Percentiles rank a stretch among this genome's conserved stretches.
Conservation (phyloP, 768 basidiomycete species). For the Lentinula edodes region DNA sequence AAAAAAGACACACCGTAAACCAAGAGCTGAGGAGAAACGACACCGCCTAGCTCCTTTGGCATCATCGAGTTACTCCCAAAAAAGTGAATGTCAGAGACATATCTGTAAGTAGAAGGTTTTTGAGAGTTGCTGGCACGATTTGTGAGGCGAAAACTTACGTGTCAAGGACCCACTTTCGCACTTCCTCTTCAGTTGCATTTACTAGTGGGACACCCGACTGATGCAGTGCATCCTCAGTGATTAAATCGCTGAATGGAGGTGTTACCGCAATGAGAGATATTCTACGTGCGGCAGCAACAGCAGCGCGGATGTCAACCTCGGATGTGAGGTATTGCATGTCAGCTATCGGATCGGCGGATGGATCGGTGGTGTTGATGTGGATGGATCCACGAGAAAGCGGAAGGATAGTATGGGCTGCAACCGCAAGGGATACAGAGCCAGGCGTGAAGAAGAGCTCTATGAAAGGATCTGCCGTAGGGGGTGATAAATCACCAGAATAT, state of each 20-base stretch:
- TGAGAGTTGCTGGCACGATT: too few species aligned
- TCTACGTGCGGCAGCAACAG: slow-evolving; percentile 8
- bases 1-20: slow-evolving; percentile 7
- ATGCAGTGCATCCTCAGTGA: slow-evolving; percentile 1
- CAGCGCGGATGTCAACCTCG: slow-evolving; percentile 9
- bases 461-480: slow-evolving; percentile 5
- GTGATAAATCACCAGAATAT: neutral
- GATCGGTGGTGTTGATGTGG: slow-evolving; percentile 11
- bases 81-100: slow-evolving; percentile 11
- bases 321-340: slow-evolving; percentile 9
- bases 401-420: slow-evolving; percentile 8
- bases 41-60: slow-evolving; percentile 11
- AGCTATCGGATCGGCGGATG: slow-evolving; percentile 5
- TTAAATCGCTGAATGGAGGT: slow-evolving; percentile 11
- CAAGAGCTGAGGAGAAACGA: slow-evolving; percentile 10
- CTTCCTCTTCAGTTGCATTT: slow-evolving; percentile 10
- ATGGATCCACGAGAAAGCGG: slow-evolving; percentile 12
- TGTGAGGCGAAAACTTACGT: neutral
- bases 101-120: neutral
- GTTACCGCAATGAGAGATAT: slow-evolving; percentile 9
- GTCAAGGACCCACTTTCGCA: slow-evolving; percentile 8
- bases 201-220: slow-evolving; percentile 6
- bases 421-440: neutral
- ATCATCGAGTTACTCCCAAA: slow-evolving; percentile 13
- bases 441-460: slow-evolving; percentile 11